Evolutionary conservation across 1,284 basidiomycete genomes (phyloP), one percentile per base, ranked within the genome.

Genomic region (Leccinum pseudoinsigne): DNA sequence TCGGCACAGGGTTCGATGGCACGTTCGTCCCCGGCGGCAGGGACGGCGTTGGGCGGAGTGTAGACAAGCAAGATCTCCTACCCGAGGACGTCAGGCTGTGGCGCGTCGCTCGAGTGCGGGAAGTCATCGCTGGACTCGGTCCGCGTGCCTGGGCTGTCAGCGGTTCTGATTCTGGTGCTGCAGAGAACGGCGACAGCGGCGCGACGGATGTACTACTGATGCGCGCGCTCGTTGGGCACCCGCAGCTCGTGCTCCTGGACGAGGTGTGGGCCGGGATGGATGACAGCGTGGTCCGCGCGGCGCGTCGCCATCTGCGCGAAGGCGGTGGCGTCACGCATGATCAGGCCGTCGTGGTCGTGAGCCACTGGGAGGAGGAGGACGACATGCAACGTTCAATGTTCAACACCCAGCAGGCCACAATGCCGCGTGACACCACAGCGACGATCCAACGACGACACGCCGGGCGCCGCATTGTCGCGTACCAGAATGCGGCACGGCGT

Each of bases 191-290:
- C 62, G 54, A 59, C 11, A 18, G 8, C 18, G 31, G 31, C 10
- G 26, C 56, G 23, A 67, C 69, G 18, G 70, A 67, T 31, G 72
- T 93, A 12, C 78, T 97, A 34, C 81, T 97, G 57, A 87, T 96
- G 81, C 86, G 95, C 11, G 93, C 95, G 16, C 79, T 97, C 34
- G 93, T 95, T 0, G 83, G 82, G 55, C 80, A 75, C 47, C 85
- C 92, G 2, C 83, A 82, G 53, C 71, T 98, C 42, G 80, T 97
- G 10, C 80, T 97, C 11, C 78, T 97, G 42, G 95, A 98, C 71
- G 95, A 98, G 74, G 92, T 90, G 11, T 94, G 93, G 84, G 87
- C 91, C 34, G 95, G 94, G 34, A 95, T 97, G 92, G 90, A 93
- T 69, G 87, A 87, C 61, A 77, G 75, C 9, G 92, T 93, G 84